These are phyloP conservation scores for Hibiscus trionum DNA, from an alignment of 345 rosid genomes.

Conservation along the genomic window DNA sequence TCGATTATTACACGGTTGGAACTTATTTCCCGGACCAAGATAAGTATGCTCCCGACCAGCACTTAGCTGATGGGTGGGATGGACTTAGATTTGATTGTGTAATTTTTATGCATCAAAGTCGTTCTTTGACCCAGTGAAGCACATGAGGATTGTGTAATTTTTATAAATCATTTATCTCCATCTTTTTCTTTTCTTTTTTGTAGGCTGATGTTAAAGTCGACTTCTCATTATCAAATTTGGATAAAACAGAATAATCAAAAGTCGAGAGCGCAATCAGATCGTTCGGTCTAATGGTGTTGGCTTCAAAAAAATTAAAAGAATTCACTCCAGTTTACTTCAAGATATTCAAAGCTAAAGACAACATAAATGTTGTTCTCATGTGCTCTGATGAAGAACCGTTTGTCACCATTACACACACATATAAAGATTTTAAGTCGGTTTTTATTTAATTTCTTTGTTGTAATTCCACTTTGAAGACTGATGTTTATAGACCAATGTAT, in stretches of 20 bases:
- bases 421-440: not conserved
- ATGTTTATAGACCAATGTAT: slow-evolving; percentile 54
- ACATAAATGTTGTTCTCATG: slow-evolving; percentile 52
- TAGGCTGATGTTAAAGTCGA: slow-evolving; percentile 65
- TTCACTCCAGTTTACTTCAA: slow-evolving; percentile 79
- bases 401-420: not conserved
- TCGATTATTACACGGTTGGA: slow-evolving; percentile 56
- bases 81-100: slow-evolving; percentile 68
- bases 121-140: slow-evolving; percentile 47
- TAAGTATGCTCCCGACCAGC: slow-evolving; percentile 43
- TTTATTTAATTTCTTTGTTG: slow-evolving; percentile 1
- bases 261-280: slow-evolving; percentile 70
- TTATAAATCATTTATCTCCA: too few species aligned
- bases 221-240: slow-evolving; percentile 46
- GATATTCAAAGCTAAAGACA: slow-evolving; percentile 40
- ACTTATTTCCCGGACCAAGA: slow-evolving; percentile 33
- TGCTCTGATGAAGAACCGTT: slow-evolving; percentile 78
- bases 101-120: slow-evolving; percentile 85
- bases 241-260: slow-evolving; percentile 38
- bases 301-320: slow-evolving; percentile 53
- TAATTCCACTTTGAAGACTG: slow-evolving; percentile 40
- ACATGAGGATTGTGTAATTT: slow-evolving; percentile 29
- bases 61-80: slow-evolving; percentile 52
- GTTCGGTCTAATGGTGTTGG: slow-evolving; percentile 70
- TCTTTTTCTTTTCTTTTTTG: too few species aligned